phyloP scores from a whole-genome alignment of 495 filamentous ascomycete species.

The Cladorrhinum samala region DNA sequence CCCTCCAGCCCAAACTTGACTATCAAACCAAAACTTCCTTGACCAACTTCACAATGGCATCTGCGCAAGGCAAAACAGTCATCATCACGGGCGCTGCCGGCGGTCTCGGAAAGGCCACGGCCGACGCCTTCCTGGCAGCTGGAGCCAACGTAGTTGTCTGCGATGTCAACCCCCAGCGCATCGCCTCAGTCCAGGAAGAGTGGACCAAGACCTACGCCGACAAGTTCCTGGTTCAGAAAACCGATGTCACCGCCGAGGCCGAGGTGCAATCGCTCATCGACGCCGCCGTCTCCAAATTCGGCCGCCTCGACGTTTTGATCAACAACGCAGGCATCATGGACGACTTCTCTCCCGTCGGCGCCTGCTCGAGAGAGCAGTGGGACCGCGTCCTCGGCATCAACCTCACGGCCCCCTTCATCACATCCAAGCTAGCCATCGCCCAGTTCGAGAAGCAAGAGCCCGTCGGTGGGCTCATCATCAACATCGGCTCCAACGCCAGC shows the following conservation, averaged over 20 bases:
- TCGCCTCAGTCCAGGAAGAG: slow-evolving; percentile 26
- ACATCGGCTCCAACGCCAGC: slow-evolving; percentile 41
- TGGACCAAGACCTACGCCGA: slow-evolving; percentile 19
- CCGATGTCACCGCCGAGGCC: slow-evolving; percentile 34
- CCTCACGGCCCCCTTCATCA: slow-evolving; percentile 51
- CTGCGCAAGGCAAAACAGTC: slow-evolving; percentile 25
- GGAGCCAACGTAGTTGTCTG: slow-evolving; percentile 41
- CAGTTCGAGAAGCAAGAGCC: slow-evolving; percentile 34
- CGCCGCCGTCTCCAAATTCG: slow-evolving; percentile 30
- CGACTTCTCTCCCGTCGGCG: slow-evolving; percentile 49
- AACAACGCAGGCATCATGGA: slow-evolving; percentile 51
- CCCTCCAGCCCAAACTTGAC: too few species aligned
- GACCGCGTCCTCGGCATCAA: slow-evolving; percentile 54
- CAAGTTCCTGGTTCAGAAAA: slow-evolving; percentile 25
- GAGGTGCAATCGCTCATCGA: slow-evolving; percentile 31
- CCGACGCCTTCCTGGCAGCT: slow-evolving; percentile 30
- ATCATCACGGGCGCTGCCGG: slow-evolving; percentile 41
- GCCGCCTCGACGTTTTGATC: slow-evolving; percentile 42
- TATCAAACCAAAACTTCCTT: too few species aligned
- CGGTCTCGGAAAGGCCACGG: slow-evolving; percentile 38
- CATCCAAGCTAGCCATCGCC: slow-evolving; percentile 47
- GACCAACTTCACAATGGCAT: too few species aligned
- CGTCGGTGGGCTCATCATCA: slow-evolving; percentile 38
- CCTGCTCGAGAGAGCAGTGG: slow-evolving; percentile 46
- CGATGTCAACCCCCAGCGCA: slow-evolving; percentile 41